phyloP scores from a whole-genome alignment of 768 basidiomycete genomes.

The Mycena maculata region DNA sequence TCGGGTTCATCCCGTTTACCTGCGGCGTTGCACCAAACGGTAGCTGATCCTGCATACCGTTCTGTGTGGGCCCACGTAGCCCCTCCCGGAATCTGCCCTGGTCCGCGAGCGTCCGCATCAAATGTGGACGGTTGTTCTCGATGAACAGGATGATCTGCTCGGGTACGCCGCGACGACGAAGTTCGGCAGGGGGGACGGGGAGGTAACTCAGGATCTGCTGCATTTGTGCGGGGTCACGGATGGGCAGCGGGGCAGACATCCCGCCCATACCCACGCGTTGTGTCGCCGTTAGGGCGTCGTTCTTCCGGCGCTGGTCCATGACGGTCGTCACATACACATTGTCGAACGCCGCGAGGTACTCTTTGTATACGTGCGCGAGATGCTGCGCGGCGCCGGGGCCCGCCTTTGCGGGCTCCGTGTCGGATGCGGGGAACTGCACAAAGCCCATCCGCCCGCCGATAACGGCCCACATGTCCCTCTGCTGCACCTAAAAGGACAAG shows the following conservation, averaged over 20 bases:
- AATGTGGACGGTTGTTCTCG: slow-evolving; percentile 62
- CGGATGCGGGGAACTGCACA: slow-evolving; percentile 71
- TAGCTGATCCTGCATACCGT: too few species aligned
- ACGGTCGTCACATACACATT: slow-evolving; percentile 60
- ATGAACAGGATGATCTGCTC: slow-evolving; percentile 66
- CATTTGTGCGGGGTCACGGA: slow-evolving; percentile 50
- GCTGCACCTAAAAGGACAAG: slow-evolving; percentile 56
- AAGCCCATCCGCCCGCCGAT: slow-evolving; percentile 78
- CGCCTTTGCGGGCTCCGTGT: slow-evolving; percentile 68
- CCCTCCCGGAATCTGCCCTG: slow-evolving; percentile 50
- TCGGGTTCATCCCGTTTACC: slow-evolving; percentile 15
- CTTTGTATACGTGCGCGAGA: slow-evolving; percentile 69
- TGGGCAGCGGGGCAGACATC: slow-evolving; percentile 14
- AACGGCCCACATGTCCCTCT: slow-evolving; percentile 70
- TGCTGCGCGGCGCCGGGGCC: slow-evolving; percentile 73
- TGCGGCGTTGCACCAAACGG: too few species aligned
- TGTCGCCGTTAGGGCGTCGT: slow-evolving; percentile 18
- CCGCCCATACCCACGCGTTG: slow-evolving; percentile 1
- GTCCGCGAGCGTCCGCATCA: slow-evolving; percentile 56
- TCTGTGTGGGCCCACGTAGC: too few species aligned
- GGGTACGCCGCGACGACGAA: slow-evolving; percentile 62
- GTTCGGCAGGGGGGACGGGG: slow-evolving; percentile 57
- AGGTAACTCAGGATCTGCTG: slow-evolving; percentile 61
- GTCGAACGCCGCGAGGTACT: slow-evolving; percentile 69
- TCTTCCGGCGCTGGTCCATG: slow-evolving; percentile 47